Base-by-base conservation (phyloP, 2,329 filamentous ascomycete genomes). In the Colletotrichum lindemuthianum region DNA sequence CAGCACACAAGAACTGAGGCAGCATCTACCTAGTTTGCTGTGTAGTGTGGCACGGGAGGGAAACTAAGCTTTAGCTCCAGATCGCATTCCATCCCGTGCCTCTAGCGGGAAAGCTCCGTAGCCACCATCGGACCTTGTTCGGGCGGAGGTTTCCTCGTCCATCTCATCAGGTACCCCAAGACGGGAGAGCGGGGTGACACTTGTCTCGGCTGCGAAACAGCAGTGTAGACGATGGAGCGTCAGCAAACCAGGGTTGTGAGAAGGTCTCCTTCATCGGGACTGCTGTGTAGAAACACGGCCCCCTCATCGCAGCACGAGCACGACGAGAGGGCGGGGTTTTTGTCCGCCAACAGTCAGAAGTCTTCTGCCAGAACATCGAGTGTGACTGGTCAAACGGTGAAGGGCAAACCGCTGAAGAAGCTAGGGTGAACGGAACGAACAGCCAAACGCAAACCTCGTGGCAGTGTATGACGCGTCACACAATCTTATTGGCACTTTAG, bases 371-470 rank as follows among this genome's bases (percentile, higher is more conserved):
- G 5, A 24, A 24, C 24, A 24, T 34, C 57, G 24, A 34, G 10
- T 40, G 45, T 49, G 24, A 47, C 37, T 40, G 9, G 45, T 13
- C 33, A 45, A 13, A 34, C 5, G 13, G 34, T 2, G 1, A 24
- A 24, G 24, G 24, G 24, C 24, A 5, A 44, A 36, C 36, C 44
- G 45, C 34, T 34, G 47, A 44, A 43, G 9, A 13, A 16, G 39
- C 6, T 32, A 36, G 24, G 37, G n/a, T 45, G 16, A 34, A 50
- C 16, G 10, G 39, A 50, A 47, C 44, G 60, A 11, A 16, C 41
- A 50, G 32, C 16, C 40, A n/a, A 60, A 43, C 24, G 13, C n/a
- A 43, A 54, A 60, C 57, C 60, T 55, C 50, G 45, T 50, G 57
- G 40, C n/a, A 44, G 45, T 47, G 45, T 34, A 57, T 52, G 13